Base-by-base conservation (phyloP, 345 rosid species). In the Conringia planisiliqua region DNA sequence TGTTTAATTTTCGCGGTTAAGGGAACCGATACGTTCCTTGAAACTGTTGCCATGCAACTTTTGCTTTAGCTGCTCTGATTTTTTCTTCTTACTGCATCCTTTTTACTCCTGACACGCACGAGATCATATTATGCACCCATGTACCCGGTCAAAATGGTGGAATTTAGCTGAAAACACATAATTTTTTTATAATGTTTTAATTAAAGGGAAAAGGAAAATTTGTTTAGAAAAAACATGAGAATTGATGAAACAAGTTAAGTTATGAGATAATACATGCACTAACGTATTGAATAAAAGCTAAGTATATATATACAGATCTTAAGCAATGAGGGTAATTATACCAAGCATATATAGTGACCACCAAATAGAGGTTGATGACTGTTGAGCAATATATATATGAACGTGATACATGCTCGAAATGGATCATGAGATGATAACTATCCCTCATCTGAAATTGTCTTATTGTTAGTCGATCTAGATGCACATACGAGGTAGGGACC, bases 1-100 rank as follows among this genome's bases (percentile, higher is more conserved):
- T 38, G 61, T 62, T 43, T 43, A 57, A 30, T 48, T 36, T 47
- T 47, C 52, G 46, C 27, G 38, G 73, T 64, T 54, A 76, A 68
- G 30, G 74, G 64, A 70, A 70, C 64, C 52, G 22, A 77, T 65
- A 79, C 86, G 85, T 81, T 83, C 85, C 80, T 83, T 60, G 84
- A 76, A 83, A 52, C 54, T 48, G 72, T 73, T 70, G 81, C 75
- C 88, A 70, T 81, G 90, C 86, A 79, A 76, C 88, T 80, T 83
- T 86, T 73, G 65, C 85, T 86, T 77, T 61, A 43, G 40, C 66
- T 64, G 39, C 63, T 50, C 64, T 68, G 47, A 38, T 29, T 14
- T 29, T 50, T 50, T 18, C 58, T 35, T 17, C 52, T 46, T 67
- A 38, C 22, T 66, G 39, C 52, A 16, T 62, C 48, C 48, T 75